Evolutionary conservation across 1,139 yeast species (phyloP).

Genomic region (Insectozyma bohioensis): DNA sequence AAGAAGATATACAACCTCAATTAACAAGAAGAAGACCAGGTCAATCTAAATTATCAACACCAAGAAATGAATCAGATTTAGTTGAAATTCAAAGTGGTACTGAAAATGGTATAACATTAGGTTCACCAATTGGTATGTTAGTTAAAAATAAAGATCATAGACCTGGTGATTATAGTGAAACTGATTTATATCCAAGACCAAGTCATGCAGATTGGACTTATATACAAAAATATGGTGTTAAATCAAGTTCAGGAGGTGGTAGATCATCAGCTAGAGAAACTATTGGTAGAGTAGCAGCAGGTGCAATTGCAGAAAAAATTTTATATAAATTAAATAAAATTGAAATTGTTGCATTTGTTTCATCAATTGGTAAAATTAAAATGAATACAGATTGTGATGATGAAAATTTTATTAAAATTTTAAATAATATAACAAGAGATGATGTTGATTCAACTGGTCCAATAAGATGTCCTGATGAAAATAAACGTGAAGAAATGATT

Average conservation of each 20-base stretch:
- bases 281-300: conserved; percentile 98
- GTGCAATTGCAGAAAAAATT: conserved; percentile 95
- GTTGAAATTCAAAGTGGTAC: conserved; percentile 95
- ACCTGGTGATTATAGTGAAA: conserved; percentile 93
- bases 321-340: conserved; percentile 73
- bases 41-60: conserved; percentile 87
- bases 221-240: conserved; percentile 83
- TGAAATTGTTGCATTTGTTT: conserved; percentile 95
- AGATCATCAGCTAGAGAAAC: conserved; percentile 97
- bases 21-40: conserved; percentile 97
- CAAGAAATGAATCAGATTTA: conserved; percentile 90
- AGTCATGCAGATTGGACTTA: conserved; percentile 98
- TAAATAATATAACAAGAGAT: conserved; percentile 81
- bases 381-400: conserved; percentile 73
- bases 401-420: conserved; percentile 60
- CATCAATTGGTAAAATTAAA: conserved; percentile 78
- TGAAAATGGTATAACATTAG: conserved; percentile 85
- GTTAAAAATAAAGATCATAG: conserved; percentile 94
- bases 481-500: conserved; percentile 75
- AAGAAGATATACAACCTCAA: conserved; percentile 92
- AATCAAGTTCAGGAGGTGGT: conserved; percentile 97
- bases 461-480: conserved; percentile 86
- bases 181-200: conserved; percentile 94
- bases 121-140: conserved; percentile 94
- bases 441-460: conserved; percentile 87